Evolutionary conservation across 164 flowering plant species (phyloP), one percentile per base, ranked within the genome.

Genomic region (Magnolia kwangsiensis): DNA sequence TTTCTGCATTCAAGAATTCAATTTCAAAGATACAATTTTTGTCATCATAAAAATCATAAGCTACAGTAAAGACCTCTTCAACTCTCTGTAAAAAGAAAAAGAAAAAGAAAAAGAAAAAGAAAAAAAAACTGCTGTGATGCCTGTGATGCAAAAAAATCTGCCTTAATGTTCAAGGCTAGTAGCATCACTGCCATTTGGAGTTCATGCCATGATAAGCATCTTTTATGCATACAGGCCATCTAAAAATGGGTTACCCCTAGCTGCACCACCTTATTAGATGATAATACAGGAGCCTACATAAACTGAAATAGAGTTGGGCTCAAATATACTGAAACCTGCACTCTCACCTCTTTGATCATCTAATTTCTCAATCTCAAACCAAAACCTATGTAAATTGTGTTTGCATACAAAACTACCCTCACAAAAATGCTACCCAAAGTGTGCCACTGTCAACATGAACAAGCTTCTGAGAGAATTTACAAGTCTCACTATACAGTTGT

Each of bases 271-370:
- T 72, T 80, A 72, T 76, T 68, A 37, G n/a, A 13, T 10, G 63
- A 67, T 50, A 49, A 49, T n/a, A 37, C 45, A 37, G 45, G 9
- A 61, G 37, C 4, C 58, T 51, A 7, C 63, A 51, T 24, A 11
- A 16, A 64, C 76, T 74, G 72, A 78, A 31, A 10, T 45, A 11
- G 51, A n/a, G n/a, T 64, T 59, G n/a, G 69, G 69, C 58, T 8
- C 51, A 8, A 27, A n/a, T 61, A 13, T 55, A 73, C 37, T 19
- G 13, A 21, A 19, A 63, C 77, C 50, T n/a, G 63, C 58, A 37
- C 70, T 8, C 23, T 20, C 67, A 7, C 20, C 14, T 73, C 73
- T 66, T 29, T 4, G 27, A 24, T 61, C 73, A 69, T 51, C 72
- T 69, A 74, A 19, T 50, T 63, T 69, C 71, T 76, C 63, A 72